phyloP scores from a whole-genome alignment of 176 grass and related monocot genomes.

The Chrysopogon serrulatus region DNA sequence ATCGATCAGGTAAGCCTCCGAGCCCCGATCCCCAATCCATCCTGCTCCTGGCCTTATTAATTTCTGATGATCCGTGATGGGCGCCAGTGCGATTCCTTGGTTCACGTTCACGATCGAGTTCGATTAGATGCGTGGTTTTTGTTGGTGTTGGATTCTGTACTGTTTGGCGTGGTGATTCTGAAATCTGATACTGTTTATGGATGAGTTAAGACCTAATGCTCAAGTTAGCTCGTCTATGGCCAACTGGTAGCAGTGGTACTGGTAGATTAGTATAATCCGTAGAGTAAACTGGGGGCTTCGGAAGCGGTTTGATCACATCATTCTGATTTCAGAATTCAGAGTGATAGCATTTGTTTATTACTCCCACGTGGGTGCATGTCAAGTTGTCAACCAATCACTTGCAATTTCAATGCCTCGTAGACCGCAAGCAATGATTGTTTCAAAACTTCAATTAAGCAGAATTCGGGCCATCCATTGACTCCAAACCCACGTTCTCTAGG shows the following conservation, averaged over 20 bases:
- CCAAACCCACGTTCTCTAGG: not conserved
- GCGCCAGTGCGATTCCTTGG: not conserved
- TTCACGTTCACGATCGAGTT: too few relatives aligned
- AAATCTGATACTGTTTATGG: not conserved
- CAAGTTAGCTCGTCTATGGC: not conserved
- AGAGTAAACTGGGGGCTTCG: not conserved
- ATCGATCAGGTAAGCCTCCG: conserved; percentile 13
- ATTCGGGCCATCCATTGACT: not conserved
- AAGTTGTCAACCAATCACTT: not conserved
- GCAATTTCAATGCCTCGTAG: not conserved
- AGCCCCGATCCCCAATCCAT: not conserved
- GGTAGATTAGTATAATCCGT: not conserved
- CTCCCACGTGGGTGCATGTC: not conserved
- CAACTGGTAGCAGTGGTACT: not conserved
- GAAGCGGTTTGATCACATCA: not conserved
- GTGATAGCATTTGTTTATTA: not conserved
- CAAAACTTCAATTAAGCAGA: not conserved
- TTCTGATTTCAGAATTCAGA: not conserved
- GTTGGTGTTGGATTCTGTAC: not conserved
- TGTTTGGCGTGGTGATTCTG: not conserved
- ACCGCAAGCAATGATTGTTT: not conserved
- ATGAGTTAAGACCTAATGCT: not conserved
- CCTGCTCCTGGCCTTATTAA: too few relatives aligned
- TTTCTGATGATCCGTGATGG: not conserved
- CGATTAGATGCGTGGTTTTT: not conserved